Conservation (phyloP, 164 flowering plant genomes). For the Stephania cephalantha region DNA sequence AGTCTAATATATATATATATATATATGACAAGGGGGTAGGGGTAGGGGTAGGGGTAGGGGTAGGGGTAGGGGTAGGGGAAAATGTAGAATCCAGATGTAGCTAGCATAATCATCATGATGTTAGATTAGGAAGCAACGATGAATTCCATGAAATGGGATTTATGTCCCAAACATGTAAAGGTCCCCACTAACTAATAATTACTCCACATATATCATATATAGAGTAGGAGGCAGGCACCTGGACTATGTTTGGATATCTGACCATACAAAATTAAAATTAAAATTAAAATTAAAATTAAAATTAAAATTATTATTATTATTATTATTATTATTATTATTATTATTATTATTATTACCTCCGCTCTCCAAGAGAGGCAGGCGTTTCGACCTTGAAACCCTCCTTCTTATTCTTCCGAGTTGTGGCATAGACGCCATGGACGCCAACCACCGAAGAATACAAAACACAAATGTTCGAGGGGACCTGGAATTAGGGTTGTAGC, state of each 20-base stretch:
- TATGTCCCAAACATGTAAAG: slow-evolving; percentile 36
- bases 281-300: too few species aligned
- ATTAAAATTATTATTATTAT: too few species aligned
- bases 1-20: too few species aligned
- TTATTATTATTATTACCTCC: too few species aligned
- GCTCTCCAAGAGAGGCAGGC: not conserved
- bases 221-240: slow-evolving; percentile 19
- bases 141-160: slow-evolving; percentile 27
- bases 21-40: too few species aligned
- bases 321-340: too few species aligned
- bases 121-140: slow-evolving; percentile 26
- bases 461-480: not conserved
- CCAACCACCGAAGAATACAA: not conserved
- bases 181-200: slow-evolving; percentile 13
- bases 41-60: too few species aligned
- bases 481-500: not conserved
- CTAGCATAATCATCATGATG: slow-evolving; percentile 5
- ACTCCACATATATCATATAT: not conserved
- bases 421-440: not conserved
- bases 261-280: too few species aligned
- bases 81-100: slow-evolving; percentile 13
- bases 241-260: slow-evolving; percentile 10
- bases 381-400: not conserved
- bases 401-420: not conserved
- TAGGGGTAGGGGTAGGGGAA: too few species aligned